Percentiles rank a stretch among this genome's conserved stretches.
Evolutionary conservation across 805 yeast genomes (phyloP).

Genomic region (Cyberlindnera galapagoensis): DNA sequence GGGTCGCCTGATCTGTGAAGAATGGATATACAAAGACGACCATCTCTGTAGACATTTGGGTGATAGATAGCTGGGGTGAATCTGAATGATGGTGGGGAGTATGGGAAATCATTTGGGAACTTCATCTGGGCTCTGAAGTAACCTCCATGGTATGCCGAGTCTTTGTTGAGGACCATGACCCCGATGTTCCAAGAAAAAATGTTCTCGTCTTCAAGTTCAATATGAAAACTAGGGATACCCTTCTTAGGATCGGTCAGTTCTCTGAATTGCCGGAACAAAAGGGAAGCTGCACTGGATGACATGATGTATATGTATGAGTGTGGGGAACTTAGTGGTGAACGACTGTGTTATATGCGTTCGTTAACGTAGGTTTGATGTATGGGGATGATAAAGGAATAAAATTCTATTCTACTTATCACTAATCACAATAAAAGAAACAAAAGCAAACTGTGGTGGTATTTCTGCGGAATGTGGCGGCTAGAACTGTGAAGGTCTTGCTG

Average conservation of each 20-base stretch:
- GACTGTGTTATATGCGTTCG: too few relatives aligned
- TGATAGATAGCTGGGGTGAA: slow-evolving; percentile 92
- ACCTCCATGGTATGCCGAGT: slow-evolving; percentile 90
- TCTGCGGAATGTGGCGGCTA: too few relatives aligned
- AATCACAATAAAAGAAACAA: too few relatives aligned
- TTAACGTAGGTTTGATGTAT: too few relatives aligned
- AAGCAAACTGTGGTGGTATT: too few relatives aligned
- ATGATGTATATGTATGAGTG: slow-evolving; percentile 19
- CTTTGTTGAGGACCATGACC: slow-evolving; percentile 84
- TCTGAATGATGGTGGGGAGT: slow-evolving; percentile 84
- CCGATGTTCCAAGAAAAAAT: slow-evolving; percentile 77
- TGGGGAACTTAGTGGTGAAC: slow-evolving; percentile 1
- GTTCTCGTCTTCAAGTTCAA: slow-evolving; percentile 58
- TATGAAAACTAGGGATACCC: slow-evolving; percentile 67
- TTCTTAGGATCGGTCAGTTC: slow-evolving; percentile 91
- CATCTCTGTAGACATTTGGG: slow-evolving; percentile 93
- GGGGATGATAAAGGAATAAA: too few relatives aligned
- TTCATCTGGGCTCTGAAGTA: slow-evolving; percentile 91
- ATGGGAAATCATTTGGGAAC: slow-evolving; percentile 89
- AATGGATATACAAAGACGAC: slow-evolving; percentile 87
- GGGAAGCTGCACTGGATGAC: slow-evolving; percentile 57
- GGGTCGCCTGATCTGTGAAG: slow-evolving; percentile 89
- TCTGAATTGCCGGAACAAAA: slow-evolving; percentile 86
- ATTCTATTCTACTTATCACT: too few relatives aligned
- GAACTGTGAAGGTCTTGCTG: too few relatives aligned